Conservation (phyloP, 108 stramenopile species). For the Nitzschia sp. region DNA sequence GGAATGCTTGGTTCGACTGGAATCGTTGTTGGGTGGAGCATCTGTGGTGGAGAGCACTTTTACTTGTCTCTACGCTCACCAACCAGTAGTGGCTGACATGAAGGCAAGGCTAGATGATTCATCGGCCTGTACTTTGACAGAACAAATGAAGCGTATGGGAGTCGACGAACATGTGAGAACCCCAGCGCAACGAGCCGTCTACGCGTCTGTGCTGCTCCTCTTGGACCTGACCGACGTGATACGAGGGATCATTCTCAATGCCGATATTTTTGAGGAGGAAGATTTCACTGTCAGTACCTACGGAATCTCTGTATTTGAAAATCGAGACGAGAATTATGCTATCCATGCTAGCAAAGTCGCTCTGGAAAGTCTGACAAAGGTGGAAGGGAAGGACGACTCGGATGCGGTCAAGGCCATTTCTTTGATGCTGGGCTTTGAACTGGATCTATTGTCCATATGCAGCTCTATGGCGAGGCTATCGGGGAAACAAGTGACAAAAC, state of each 20-base stretch:
- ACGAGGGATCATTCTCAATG: constrained; percentile 68
- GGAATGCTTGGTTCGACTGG: constrained; percentile 50
- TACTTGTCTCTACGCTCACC: constrained; percentile 83
- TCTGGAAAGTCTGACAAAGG: constrained; percentile 3
- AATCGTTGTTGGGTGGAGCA: constrained; percentile 66
- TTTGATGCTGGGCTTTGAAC: constrained; percentile 15
- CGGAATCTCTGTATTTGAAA: constrained; percentile 28
- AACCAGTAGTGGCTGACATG: constrained; percentile 71
- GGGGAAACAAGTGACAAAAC: constrained; percentile 15
- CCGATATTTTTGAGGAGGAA: constrained; percentile 95
- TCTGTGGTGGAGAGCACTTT: constrained; percentile 85
- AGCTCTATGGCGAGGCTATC: constrained; percentile 24
- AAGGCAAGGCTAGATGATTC: constrained; percentile 10
- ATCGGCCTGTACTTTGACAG: neutral
- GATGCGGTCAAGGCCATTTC: constrained; percentile 9
- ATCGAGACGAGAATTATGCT: constrained; percentile 14
- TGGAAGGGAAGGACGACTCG: constrained; percentile 7
- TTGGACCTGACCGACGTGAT: constrained; percentile 71
- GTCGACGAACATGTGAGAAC: constrained; percentile 20
- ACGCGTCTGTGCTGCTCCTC: constrained; percentile 54
- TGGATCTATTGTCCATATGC: constrained; percentile 24
- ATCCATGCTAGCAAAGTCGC: neutral
- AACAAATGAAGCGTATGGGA: constrained; percentile 4
- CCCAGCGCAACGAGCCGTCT: constrained; percentile 60
- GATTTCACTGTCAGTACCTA: constrained; percentile 72